A percentile compares a stretch with the other conserved stretches of the same genome.
These are phyloP conservation scores for Ustilago shanxiensis DNA, from an alignment of 1,284 basidiomycete species.

Conservation along the genomic window DNA sequence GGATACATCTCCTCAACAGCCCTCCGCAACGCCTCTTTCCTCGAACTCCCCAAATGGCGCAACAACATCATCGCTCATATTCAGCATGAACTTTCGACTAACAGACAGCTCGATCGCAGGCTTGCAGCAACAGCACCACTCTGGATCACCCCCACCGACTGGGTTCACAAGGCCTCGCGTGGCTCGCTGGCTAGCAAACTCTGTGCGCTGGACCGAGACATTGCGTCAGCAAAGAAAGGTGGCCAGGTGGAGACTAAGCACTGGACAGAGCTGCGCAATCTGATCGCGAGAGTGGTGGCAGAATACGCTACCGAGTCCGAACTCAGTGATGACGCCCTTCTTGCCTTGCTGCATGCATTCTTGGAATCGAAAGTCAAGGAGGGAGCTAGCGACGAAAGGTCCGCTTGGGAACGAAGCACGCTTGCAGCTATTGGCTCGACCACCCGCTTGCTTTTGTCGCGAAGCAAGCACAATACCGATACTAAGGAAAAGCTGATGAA, in stretches of 20 bases:
- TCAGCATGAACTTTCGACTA: slow-evolving; percentile 8
- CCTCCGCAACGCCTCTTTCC: slow-evolving; percentile 47
- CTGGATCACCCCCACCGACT: slow-evolving; percentile 29
- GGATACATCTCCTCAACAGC: slow-evolving; percentile 26
- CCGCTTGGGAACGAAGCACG: slow-evolving; percentile 23
- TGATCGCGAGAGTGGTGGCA: slow-evolving; percentile 22
- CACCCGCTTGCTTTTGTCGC: slow-evolving; percentile 14
- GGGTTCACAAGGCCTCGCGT: slow-evolving; percentile 33
- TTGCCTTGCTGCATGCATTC: slow-evolving; percentile 19
- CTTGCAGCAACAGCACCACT: slow-evolving; percentile 26
- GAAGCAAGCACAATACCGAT: slow-evolving; percentile 5
- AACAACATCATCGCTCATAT: slow-evolving; percentile 23
- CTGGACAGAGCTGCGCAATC: slow-evolving; percentile 26
- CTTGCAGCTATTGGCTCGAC: slow-evolving; percentile 21
- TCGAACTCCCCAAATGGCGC: slow-evolving; percentile 54
- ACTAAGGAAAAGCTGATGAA: slow-evolving; percentile 11
- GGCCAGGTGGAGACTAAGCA: background rate
- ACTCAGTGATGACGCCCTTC: slow-evolving; percentile 10
- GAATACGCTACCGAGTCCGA: slow-evolving; percentile 25
- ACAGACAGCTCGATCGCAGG: slow-evolving; percentile 1
- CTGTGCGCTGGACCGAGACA: slow-evolving; percentile 27
- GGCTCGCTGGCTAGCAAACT: slow-evolving; percentile 24
- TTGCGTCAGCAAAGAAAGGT: slow-evolving; percentile 7
- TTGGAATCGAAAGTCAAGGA: background rate
- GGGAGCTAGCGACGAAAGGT: background rate